Percentiles rank a stretch among this genome's conserved stretches.
These are phyloP conservation scores for Daldinia grandis DNA, from an alignment of 495 filamentous ascomycete species.

Conservation along the genomic window DNA sequence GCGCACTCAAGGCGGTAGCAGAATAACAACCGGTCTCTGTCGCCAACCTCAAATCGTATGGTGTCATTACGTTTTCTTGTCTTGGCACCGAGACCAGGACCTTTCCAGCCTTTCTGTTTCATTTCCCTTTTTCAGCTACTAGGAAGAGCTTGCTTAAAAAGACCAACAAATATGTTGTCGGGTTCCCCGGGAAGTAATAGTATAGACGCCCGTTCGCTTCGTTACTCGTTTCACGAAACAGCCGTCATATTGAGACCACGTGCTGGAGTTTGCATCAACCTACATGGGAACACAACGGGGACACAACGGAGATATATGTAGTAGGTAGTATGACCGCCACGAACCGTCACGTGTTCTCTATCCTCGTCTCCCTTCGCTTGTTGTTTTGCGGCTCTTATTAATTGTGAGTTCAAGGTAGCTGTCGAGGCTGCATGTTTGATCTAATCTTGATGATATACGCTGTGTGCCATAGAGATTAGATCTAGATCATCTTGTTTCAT, in stretches of 20 bases:
- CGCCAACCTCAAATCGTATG: constrained; percentile 41
- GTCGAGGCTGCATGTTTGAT: neutral
- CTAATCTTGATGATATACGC: constrained; percentile 16
- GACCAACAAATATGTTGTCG: constrained; percentile 6
- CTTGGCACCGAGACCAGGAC: constrained; percentile 32
- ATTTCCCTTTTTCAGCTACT: constrained; percentile 38
- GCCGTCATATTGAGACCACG: constrained; percentile 25
- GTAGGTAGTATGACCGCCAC: neutral
- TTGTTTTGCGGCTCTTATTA: constrained; percentile 10
- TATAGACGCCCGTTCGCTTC: constrained; percentile 9
- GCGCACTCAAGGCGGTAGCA: constrained; percentile 23
- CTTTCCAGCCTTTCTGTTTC: constrained; percentile 27
- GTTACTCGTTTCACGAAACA: constrained; percentile 34
- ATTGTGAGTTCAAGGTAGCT: neutral
- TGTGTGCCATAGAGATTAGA: constrained; percentile 17
- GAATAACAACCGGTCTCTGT: constrained; percentile 31
- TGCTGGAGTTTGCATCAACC: constrained; percentile 26
- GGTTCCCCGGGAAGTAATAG: constrained; percentile 13
- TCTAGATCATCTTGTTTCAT: constrained; percentile 28
- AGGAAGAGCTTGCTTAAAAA: constrained; percentile 1
- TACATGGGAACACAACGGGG: constrained; percentile 8
- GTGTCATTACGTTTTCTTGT: constrained; percentile 25
- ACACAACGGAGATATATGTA: no score
- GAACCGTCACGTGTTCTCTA: constrained; percentile 18
- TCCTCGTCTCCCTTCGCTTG: constrained; percentile 8